Conservation (phyloP, 1,284 basidiomycete genomes). For the Anthracocystis panici-leucophaei region DNA sequence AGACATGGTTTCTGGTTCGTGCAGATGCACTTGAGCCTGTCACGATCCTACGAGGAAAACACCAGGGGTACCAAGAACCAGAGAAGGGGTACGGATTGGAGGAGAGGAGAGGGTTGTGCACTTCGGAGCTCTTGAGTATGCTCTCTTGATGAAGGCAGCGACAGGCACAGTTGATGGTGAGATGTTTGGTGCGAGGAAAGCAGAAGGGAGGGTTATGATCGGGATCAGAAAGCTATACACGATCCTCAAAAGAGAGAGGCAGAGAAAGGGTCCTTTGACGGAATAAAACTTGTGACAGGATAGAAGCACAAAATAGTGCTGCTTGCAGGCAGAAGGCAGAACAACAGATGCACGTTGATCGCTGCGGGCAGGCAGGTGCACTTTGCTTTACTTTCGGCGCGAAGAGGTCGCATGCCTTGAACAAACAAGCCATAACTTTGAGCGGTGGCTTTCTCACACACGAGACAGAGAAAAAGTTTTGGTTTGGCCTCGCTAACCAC, state of each 20-base stretch:
- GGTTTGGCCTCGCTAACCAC: conserved; percentile 1
- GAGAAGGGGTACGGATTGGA: not conserved
- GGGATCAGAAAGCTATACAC: not conserved
- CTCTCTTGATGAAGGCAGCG: conserved; percentile 24
- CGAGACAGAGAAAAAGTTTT: not conserved
- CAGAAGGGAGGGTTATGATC: not conserved
- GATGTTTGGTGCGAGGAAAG: not conserved
- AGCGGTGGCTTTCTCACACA: not conserved
- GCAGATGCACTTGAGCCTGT: conserved; percentile 1
- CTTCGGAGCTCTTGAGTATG: conserved; percentile 22
- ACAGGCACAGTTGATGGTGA: not conserved
- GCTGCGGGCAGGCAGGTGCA: conserved; percentile 3
- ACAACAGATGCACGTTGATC: conserved; percentile 2
- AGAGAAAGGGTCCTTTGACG: not conserved
- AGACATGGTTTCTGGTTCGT: conserved; percentile 21
- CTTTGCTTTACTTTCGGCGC: not conserved
- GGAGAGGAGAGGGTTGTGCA: conserved; percentile 4
- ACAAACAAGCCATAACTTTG: conserved; percentile 1
- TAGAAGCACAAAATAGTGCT: not conserved
- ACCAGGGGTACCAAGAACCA: not conserved
- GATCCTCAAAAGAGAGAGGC: not conserved
- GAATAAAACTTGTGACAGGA: not conserved
- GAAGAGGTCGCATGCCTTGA: not conserved
- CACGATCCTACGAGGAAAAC: not conserved
- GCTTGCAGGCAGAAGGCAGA: not conserved